Percentiles rank a stretch among this genome's conserved stretches.
These are phyloP conservation scores for Closterium sp. DNA, from an alignment of 139 green algal species.

Conservation along the genomic window DNA sequence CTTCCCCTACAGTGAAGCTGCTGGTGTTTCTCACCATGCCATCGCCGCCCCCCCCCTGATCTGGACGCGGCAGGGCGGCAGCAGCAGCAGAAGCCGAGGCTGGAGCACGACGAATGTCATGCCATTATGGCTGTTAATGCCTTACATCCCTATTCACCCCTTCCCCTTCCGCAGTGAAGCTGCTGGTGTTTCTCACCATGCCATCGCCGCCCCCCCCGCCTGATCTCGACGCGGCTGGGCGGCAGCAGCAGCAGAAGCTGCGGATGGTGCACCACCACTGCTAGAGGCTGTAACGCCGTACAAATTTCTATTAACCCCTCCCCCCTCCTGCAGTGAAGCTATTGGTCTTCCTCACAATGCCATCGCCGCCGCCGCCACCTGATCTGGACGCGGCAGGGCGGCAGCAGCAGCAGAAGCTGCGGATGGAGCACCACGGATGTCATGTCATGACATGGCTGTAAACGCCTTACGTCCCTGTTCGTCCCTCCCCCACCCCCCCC, in stretches of 20 bases:
- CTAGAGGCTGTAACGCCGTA: no score
- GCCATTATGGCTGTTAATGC: not conserved
- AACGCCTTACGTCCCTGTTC: no score
- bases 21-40: conserved; percentile 89
- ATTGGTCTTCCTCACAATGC: no score
- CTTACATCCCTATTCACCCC: not conserved
- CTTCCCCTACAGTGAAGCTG: conserved; percentile 82
- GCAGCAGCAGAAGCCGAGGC: not conserved
- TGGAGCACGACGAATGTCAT: no score
- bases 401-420: no score
- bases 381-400: no score
- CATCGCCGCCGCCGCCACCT: no score
- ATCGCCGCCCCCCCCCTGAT: not conserved
- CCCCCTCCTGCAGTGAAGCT: no score
- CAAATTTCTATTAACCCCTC: no score
- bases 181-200: conserved; percentile 88
- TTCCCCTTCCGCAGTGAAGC: conserved; percentile 75
- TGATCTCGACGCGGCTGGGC: not conserved
- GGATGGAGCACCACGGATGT: no score
- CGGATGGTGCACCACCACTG: conserved; percentile 38
- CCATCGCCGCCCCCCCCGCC: conserved; percentile 41
- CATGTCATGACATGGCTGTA: no score
- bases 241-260: not conserved
- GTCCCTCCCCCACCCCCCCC: no score
- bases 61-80: not conserved